These are phyloP conservation scores for Psophocarpus tetragonolobus DNA, from an alignment of 306 rosid genomes.

Conservation along the genomic window DNA sequence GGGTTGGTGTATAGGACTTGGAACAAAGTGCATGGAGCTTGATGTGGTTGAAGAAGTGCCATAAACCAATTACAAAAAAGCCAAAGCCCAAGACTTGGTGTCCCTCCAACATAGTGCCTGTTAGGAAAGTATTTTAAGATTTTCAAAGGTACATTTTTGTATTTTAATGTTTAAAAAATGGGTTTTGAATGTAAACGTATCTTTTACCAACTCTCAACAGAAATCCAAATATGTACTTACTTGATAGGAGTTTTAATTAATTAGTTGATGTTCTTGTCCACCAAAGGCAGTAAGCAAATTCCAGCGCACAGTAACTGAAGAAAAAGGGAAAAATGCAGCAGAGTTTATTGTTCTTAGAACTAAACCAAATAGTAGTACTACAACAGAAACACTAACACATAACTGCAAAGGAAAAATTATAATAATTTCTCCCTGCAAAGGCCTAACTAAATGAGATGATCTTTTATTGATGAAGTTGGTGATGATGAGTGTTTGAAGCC, in stretches of 20 bases:
- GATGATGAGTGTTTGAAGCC: not conserved
- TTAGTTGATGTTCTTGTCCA: not conserved
- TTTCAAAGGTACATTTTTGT: no score
- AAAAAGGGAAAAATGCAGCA: not conserved
- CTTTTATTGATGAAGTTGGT: not conserved
- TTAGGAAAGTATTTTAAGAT: not conserved
- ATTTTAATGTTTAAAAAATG: no score
- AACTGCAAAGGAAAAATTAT: no score
- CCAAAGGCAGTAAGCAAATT: not conserved
- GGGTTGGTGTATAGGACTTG: constrained; percentile 43
- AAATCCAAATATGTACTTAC: not conserved
- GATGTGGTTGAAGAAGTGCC: constrained; percentile 82
- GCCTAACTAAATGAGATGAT: not conserved
- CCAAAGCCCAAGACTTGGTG: constrained; percentile 71
- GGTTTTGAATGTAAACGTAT: no score
- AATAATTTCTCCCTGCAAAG: not conserved
- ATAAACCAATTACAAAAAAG: constrained; percentile 67
- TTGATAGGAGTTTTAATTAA: not conserved
- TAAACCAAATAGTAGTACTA: not conserved
- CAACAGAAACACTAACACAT: not conserved
- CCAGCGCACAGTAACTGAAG: not conserved
- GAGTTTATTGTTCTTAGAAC: not conserved
- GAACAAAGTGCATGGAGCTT: constrained; percentile 51
- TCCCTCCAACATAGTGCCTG: constrained; percentile 51
- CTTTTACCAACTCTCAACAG: no score